Evolutionary conservation across 805 yeast species (phyloP).

Genomic region (Cyberlindnera sargentensis): DNA sequence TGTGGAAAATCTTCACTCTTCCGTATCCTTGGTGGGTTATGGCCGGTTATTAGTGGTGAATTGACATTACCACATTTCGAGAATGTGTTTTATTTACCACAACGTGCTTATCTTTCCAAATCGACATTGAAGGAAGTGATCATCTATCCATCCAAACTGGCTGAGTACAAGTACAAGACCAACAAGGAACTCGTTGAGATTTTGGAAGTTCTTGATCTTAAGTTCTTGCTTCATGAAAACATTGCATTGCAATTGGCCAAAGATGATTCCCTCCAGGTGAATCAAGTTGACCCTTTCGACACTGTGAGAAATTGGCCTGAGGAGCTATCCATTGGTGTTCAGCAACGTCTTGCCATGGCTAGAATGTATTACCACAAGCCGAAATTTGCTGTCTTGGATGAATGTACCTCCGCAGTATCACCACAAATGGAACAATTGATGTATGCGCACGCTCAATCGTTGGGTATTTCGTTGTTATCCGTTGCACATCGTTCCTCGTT

Average conservation of each 20-base stretch:
- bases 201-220: constrained; percentile 50
- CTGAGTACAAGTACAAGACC: constrained; percentile 42
- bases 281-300: constrained; percentile 47
- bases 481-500: constrained; percentile 90
- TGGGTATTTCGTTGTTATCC: constrained; percentile 77
- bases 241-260: constrained; percentile 29
- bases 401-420: constrained; percentile 91
- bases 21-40: constrained; percentile 84
- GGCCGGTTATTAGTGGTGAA: constrained; percentile 66
- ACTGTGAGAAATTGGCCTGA: constrained; percentile 79
- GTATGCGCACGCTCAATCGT: constrained; percentile 72
- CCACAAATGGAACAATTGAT: constrained; percentile 86
- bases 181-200: constrained; percentile 46
- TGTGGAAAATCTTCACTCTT: constrained; percentile 92
- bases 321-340: constrained; percentile 83
- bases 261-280: constrained; percentile 24
- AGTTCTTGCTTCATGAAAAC: constrained; percentile 45
- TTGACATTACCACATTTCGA: constrained; percentile 58
- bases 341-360: constrained; percentile 90
- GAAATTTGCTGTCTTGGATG: constrained; percentile 90
- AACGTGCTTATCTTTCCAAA: constrained; percentile 72
- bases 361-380: constrained; percentile 88
- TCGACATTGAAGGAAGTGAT: constrained; percentile 76
- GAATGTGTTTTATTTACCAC: constrained; percentile 84
- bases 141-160: constrained; percentile 63